phyloP scores from a whole-genome alignment of 441 rosid species.

The Bruguiera hainesii region DNA sequence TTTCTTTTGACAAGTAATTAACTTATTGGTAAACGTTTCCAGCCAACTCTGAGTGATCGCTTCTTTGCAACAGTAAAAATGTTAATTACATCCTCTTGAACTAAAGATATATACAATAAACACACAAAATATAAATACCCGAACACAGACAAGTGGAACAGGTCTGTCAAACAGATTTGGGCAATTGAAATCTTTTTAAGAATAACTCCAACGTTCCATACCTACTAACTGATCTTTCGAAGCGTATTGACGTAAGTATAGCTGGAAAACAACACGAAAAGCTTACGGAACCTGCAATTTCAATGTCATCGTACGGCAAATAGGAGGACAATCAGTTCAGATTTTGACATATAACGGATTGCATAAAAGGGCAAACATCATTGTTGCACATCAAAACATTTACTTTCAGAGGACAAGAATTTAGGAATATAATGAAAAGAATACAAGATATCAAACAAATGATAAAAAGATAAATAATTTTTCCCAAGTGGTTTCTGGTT shows the following conservation, averaged over 20 bases:
- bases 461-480: neutral
- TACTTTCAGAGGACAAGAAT: no score
- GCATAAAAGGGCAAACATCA: neutral
- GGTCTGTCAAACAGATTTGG: no score
- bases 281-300: constrained; percentile 69
- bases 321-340: neutral
- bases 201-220: neutral
- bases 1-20: no score
- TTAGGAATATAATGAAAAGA: no score
- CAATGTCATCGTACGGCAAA: neutral
- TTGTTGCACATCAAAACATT: neutral
- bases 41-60: no score
- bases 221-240: constrained; percentile 34
- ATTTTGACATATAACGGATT: neutral
- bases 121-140: no score
- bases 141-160: no score
- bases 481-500: neutral
- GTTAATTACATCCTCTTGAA: no score
- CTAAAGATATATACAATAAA: no score
- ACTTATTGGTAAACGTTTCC: no score
- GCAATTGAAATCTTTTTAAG: neutral
- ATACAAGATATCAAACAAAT: neutral
- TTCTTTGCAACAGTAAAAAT: no score
- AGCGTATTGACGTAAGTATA: constrained; percentile 62
- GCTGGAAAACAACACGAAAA: constrained; percentile 77